phyloP scores from a whole-genome alignment of 768 basidiomycete species.

The Tulasnella sp. region DNA sequence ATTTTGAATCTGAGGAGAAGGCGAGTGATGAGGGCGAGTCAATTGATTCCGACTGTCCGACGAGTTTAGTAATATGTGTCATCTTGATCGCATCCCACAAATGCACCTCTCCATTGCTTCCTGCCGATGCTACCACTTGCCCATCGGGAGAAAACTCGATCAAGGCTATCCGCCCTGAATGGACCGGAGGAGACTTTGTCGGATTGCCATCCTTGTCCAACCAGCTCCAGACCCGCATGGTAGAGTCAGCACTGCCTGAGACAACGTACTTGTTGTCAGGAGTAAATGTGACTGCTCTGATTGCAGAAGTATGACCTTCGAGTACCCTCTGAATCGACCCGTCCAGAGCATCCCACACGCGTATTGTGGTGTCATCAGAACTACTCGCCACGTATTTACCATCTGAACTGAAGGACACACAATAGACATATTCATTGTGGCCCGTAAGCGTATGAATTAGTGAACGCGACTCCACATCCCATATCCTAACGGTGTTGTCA shows the following conservation, averaged over 20 bases:
- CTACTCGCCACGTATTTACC: conserved; percentile 97
- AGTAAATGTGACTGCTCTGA: conserved; percentile 70
- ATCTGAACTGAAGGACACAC: conserved; percentile 2
- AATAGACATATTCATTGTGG: not conserved
- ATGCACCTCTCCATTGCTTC: too few relatives aligned
- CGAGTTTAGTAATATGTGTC: too few relatives aligned
- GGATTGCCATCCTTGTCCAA: too few relatives aligned
- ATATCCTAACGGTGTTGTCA: conserved; percentile 10
- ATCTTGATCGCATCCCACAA: too few relatives aligned
- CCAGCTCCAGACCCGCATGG: conserved; percentile 88
- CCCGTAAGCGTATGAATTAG: not conserved
- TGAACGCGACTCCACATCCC: not conserved
- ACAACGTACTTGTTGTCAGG: conserved; percentile 47
- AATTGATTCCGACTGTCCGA: too few relatives aligned
- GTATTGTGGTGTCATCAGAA: conserved; percentile 87
- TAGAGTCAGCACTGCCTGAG: conserved; percentile 87
- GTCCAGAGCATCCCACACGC: conserved; percentile 79
- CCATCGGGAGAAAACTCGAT: not conserved
- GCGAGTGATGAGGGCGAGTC: too few relatives aligned
- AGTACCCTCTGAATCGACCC: conserved; percentile 75
- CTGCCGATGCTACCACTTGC: too few relatives aligned
- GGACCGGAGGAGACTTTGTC: too few relatives aligned
- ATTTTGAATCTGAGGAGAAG: too few relatives aligned
- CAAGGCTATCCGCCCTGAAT: too few relatives aligned
- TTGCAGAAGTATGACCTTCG: conserved; percentile 83